Evolutionary conservation across 2,329 filamentous ascomycete genomes (phyloP).

Genomic region (Ramularia collo-cygni): DNA sequence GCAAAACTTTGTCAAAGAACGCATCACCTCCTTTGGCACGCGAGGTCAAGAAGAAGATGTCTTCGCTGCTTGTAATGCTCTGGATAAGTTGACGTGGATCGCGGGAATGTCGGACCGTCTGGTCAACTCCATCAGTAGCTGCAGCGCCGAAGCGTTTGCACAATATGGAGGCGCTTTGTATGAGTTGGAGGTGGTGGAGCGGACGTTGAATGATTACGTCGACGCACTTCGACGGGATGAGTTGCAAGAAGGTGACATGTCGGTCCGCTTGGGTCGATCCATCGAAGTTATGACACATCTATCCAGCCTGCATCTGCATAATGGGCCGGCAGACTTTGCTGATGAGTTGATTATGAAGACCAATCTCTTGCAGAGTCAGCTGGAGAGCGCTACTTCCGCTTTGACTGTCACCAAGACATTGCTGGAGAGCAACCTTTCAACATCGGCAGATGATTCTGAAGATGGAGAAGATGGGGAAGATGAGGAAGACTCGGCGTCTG

Average conservation of each 20-base stretch:
- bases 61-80: constrained; percentile 70
- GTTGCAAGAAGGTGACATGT: constrained; percentile 75
- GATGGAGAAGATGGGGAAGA: constrained; percentile 54
- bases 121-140: constrained; percentile 69
- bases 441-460: constrained; percentile 25
- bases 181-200: constrained; percentile 86
- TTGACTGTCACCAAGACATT: constrained; percentile 58
- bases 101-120: constrained; percentile 78
- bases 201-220: constrained; percentile 80
- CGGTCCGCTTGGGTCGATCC: constrained; percentile 70
- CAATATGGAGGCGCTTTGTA: constrained; percentile 73
- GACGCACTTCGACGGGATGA: constrained; percentile 78
- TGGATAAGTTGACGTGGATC: constrained; percentile 82
- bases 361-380: constrained; percentile 67
- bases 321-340: constrained; percentile 64
- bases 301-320: constrained; percentile 68
- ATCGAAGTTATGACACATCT: constrained; percentile 84
- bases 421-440: constrained; percentile 58
- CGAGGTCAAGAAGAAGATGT: constrained; percentile 68
- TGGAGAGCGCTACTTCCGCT: constrained; percentile 68
- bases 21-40: constrained; percentile 60
- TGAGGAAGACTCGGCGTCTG: constrained; percentile 47
- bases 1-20: constrained; percentile 70
- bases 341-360: constrained; percentile 74
- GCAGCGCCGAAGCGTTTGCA: constrained; percentile 69